Conservation (phyloP, 805 yeast genomes). For the Candida nemodendra region DNA sequence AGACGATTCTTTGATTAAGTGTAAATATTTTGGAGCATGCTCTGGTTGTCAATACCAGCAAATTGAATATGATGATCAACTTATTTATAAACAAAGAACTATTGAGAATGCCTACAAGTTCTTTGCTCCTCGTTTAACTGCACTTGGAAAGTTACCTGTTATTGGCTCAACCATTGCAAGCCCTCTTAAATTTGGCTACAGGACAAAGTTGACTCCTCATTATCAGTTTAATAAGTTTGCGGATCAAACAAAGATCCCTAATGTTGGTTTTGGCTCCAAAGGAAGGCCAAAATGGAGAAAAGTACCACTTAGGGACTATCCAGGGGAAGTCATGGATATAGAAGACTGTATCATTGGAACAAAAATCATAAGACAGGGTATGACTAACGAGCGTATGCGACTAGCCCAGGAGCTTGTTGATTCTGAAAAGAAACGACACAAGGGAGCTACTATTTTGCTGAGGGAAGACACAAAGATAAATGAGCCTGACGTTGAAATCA, state of each 20-base stretch:
- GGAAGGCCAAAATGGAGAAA: conserved; percentile 74
- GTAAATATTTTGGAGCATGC: conserved; percentile 87
- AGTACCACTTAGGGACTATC: conserved; percentile 28
- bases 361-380: conserved; percentile 66
- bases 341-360: conserved; percentile 95
- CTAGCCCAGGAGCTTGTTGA: conserved; percentile 40
- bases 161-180: conserved; percentile 53
- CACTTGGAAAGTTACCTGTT: conserved; percentile 49
- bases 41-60: conserved; percentile 95
- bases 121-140: conserved; percentile 60
- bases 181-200: conserved; percentile 71
- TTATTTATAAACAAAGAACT: conserved; percentile 68
- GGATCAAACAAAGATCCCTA: conserved; percentile 42
- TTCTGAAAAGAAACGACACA: conserved; percentile 37
- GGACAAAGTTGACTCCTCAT: conserved; percentile 96
- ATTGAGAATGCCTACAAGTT: conserved; percentile 78
- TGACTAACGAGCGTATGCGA: conserved; percentile 62
- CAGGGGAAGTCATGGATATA: conserved; percentile 83
- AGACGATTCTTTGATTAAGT: conserved; percentile 61
- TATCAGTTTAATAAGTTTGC: conserved; percentile 67
- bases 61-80: conserved; percentile 69
- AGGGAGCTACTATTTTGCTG: conserved; percentile 83
- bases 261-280: conserved; percentile 85
- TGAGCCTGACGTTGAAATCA: conserved; percentile 33
- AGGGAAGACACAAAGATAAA: conserved; percentile 66